Evolutionary conservation across 225 moss, liverwort and hornwort genomes (phyloP).

Genomic region (Lunularia cruciata): DNA sequence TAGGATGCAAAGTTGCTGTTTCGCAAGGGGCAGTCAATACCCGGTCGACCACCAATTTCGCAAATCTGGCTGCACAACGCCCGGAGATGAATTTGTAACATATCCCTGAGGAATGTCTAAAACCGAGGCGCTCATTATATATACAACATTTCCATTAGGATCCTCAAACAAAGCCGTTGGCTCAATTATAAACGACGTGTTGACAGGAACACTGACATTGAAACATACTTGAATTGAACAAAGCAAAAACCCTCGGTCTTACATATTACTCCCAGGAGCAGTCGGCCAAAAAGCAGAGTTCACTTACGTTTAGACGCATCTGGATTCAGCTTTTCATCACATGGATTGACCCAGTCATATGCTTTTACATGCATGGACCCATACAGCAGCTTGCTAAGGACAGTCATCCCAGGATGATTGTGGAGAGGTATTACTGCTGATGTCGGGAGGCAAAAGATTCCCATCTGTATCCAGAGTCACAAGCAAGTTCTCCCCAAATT

Average conservation of each 20-base stretch:
- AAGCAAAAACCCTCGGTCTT: no score
- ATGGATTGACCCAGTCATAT: constrained; percentile 77
- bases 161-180: no score
- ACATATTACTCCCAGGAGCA: no score
- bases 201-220: background rate
- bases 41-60: constrained; percentile 77
- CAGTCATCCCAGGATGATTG: constrained; percentile 99
- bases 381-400: constrained; percentile 89
- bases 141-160: no score
- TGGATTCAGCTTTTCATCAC: constrained; percentile 58
- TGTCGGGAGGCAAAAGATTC: constrained; percentile 89
- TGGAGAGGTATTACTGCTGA: constrained; percentile 94
- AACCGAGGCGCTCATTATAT: no score
- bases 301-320: constrained; percentile 56
- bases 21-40: constrained; percentile 59
- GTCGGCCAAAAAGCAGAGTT: no score
- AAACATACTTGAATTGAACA: no score
- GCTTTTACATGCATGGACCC: constrained; percentile 94
- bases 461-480: constrained; percentile 56
- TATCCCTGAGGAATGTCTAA: no score
- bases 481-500: no score
- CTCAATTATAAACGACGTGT: no score
- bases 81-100: no score
- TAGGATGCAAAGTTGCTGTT: constrained; percentile 79
- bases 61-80: constrained; percentile 65